Conservation (phyloP, 2,329 filamentous ascomycete genomes). For the Hymenoscyphus repandus region DNA sequence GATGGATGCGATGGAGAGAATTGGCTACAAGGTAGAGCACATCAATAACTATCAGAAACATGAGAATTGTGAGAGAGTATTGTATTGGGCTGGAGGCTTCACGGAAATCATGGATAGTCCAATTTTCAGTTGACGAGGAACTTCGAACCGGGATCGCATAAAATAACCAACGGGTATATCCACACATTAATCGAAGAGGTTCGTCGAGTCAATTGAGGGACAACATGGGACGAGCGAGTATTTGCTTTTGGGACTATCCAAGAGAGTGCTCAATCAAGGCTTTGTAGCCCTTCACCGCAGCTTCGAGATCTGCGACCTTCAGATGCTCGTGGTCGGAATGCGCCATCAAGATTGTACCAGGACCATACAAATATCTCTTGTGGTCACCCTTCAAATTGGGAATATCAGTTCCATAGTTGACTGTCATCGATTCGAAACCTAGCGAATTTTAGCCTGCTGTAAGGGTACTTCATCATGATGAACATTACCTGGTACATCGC, state of each 20-base stretch:
- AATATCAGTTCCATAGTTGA: slow-evolving; percentile 93
- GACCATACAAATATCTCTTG: slow-evolving; percentile 61
- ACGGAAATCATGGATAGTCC: slow-evolving; percentile 18
- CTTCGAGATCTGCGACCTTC: slow-evolving; percentile 68
- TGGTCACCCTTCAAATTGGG: slow-evolving; percentile 45
- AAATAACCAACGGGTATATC: no score
- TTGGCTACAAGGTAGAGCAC: slow-evolving; percentile 14
- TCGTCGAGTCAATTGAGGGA: background rate
- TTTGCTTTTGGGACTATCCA: slow-evolving; percentile 9
- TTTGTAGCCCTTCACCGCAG: slow-evolving; percentile 75
- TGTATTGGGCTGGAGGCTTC: slow-evolving; percentile 25
- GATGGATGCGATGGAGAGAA: slow-evolving; percentile 15
- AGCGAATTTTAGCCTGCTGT: background rate
- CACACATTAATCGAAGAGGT: background rate
- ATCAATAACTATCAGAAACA: slow-evolving; percentile 12
- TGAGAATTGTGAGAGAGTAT: background rate
- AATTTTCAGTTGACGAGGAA: background rate
- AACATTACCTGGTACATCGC: slow-evolving; percentile 65
- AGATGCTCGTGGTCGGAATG: slow-evolving; percentile 81
- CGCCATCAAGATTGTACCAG: slow-evolving; percentile 75
- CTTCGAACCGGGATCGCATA: background rate
- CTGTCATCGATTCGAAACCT: slow-evolving; percentile 74
- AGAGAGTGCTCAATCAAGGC: slow-evolving; percentile 51
- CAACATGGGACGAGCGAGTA: background rate
- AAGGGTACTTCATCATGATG: background rate